Evolutionary conservation across 129 eudicot genomes (phyloP).

Genomic region (Lonicera japonica): DNA sequence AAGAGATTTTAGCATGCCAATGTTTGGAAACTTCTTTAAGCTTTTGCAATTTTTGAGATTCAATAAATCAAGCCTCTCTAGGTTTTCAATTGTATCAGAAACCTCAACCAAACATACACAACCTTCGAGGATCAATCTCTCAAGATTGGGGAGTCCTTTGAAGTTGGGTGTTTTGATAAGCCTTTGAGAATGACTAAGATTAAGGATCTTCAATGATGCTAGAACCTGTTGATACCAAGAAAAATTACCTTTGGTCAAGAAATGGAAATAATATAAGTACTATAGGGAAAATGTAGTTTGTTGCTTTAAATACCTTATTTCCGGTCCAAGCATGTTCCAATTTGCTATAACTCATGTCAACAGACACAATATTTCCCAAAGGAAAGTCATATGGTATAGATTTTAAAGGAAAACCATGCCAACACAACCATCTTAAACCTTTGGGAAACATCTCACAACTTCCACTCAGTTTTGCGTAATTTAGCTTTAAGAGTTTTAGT

Average conservation of each 20-base stretch:
- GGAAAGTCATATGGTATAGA: slow-evolving; percentile 22
- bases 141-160: slow-evolving; percentile 17
- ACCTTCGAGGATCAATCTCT: slow-evolving; percentile 11
- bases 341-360: slow-evolving; percentile 37
- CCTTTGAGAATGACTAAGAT: slow-evolving; percentile 23
- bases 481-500: slow-evolving; percentile 18
- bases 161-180: slow-evolving; percentile 5
- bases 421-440: slow-evolving; percentile 31
- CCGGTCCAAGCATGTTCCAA: slow-evolving; percentile 30
- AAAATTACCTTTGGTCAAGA: background rate
- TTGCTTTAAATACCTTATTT: slow-evolving; percentile 18
- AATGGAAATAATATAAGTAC: background rate
- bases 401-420: slow-evolving; percentile 31
- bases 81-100: slow-evolving; percentile 18
- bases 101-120: slow-evolving; percentile 16
- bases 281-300: background rate
- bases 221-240: slow-evolving; percentile 22
- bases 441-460: slow-evolving; percentile 18
- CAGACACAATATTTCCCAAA: slow-evolving; percentile 30
- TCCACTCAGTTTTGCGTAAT: slow-evolving; percentile 14
- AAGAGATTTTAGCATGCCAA: slow-evolving; percentile 13
- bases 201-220: slow-evolving; percentile 20
- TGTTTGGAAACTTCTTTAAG: slow-evolving; percentile 7
- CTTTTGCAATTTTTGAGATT: slow-evolving; percentile 19
- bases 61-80: slow-evolving; percentile 11